Evolutionary conservation across 805 yeast genomes (phyloP).

Genomic region (Blastobotrys americana): DNA sequence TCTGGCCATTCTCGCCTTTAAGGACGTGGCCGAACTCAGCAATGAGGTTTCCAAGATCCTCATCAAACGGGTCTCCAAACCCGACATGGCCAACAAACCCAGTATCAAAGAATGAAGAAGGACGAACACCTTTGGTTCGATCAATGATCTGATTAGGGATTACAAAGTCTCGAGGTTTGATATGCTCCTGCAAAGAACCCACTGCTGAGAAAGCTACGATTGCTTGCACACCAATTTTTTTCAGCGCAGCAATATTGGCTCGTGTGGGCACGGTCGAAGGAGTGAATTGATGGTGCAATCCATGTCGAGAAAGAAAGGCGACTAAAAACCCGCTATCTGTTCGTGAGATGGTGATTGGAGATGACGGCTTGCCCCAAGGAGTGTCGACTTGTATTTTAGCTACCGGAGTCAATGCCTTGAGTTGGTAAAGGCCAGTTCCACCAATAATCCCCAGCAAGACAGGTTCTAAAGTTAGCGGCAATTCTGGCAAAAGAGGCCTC

Average conservation of each 20-base stretch:
- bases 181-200: slow-evolving; percentile 84
- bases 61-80: slow-evolving; percentile 95
- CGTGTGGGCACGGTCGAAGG: slow-evolving; percentile 89
- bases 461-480: slow-evolving; percentile 37
- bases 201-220: slow-evolving; percentile 93
- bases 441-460: slow-evolving; percentile 88
- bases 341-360: slow-evolving; percentile 85
- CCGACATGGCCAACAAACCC: slow-evolving; percentile 97
- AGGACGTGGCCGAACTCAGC: slow-evolving; percentile 52
- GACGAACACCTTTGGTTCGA: slow-evolving; percentile 91
- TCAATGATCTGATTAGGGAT: slow-evolving; percentile 94
- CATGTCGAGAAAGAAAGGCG: slow-evolving; percentile 94
- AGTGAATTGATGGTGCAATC: slow-evolving; percentile 76
- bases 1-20: slow-evolving; percentile 37
- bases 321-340: slow-evolving; percentile 72
- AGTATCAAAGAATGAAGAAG: slow-evolving; percentile 78
- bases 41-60: slow-evolving; percentile 58
- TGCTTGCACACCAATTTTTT: slow-evolving; percentile 76
- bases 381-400: slow-evolving; percentile 77
- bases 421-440: slow-evolving; percentile 93
- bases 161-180: slow-evolving; percentile 94
- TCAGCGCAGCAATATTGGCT: slow-evolving; percentile 95
- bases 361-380: slow-evolving; percentile 97
- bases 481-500: too few relatives aligned
- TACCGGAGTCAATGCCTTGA: slow-evolving; percentile 75